Conservation (phyloP, 78 protist species). For the Planoprotostelium fungivorum region DNA sequence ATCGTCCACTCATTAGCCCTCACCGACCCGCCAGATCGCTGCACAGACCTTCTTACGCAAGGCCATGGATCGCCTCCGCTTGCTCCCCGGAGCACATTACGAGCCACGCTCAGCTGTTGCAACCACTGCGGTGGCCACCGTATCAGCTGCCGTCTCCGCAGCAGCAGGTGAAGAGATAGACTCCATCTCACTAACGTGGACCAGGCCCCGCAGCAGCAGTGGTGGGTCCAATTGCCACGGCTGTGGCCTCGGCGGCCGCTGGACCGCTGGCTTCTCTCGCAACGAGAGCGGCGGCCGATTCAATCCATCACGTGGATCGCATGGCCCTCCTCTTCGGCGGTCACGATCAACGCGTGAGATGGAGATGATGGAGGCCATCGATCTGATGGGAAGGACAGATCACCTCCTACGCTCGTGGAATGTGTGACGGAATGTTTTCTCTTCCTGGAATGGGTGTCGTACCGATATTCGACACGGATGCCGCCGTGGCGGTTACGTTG, state of each 20-base stretch:
- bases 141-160: neutral
- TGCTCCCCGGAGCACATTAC: neutral
- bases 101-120: neutral
- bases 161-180: neutral
- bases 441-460: neutral
- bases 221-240: neutral
- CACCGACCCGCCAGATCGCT: no score
- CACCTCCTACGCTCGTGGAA: no score
- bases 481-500: neutral
- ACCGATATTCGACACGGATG: neutral
- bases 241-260: neutral
- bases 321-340: neutral
- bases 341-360: neutral
- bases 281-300: neutral
- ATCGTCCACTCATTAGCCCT: neutral
- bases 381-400: no score
- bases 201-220: neutral
- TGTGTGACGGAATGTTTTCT: neutral
- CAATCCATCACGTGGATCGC: neutral
- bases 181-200: neutral
- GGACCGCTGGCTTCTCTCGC: slow-evolving; percentile 1
- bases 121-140: neutral
- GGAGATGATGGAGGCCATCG: no score
- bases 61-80: neutral
- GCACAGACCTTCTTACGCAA: neutral